Evolutionary conservation across 495 filamentous ascomycete genomes (phyloP).

Genomic region (Halenospora varia): DNA sequence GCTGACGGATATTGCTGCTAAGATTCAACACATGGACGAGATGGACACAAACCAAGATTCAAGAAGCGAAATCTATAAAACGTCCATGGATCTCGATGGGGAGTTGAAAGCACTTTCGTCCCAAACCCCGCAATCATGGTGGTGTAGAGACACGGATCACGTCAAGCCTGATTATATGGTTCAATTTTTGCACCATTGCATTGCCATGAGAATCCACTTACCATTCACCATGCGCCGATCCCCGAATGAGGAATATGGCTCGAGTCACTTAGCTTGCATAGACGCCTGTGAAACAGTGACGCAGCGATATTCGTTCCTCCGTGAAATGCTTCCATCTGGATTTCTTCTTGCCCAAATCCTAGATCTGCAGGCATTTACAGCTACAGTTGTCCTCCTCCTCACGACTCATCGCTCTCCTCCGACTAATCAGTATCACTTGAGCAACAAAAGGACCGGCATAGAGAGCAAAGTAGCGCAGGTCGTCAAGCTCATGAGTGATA

Average conservation of each 20-base stretch:
- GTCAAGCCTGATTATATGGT: slow-evolving; percentile 4
- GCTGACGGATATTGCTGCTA: slow-evolving; percentile 5
- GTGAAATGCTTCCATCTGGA: neutral
- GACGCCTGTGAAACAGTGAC: slow-evolving; percentile 12
- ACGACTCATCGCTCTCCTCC: slow-evolving; percentile 4
- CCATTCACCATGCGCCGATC: slow-evolving; percentile 6
- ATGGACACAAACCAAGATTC: neutral
- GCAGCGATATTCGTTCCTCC: slow-evolving; percentile 6
- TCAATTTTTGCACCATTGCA: slow-evolving; percentile 10
- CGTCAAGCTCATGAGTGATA: slow-evolving; percentile 10
- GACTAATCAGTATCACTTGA: neutral
- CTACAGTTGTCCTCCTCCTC: slow-evolving; percentile 16
- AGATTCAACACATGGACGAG: slow-evolving; percentile 10
- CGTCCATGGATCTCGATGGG: slow-evolving; percentile 9
- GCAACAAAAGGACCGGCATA: neutral
- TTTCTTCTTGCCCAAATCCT: slow-evolving; percentile 5
- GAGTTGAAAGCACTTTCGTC: slow-evolving; percentile 7
- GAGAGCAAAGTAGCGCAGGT: slow-evolving; percentile 11
- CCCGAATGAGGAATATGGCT: neutral
- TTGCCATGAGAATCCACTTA: slow-evolving; percentile 12
- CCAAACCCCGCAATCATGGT: slow-evolving; percentile 10
- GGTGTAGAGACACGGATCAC: neutral
- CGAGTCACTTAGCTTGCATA: slow-evolving; percentile 11
- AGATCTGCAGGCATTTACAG: slow-evolving; percentile 16
- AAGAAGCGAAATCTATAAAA: neutral